These are phyloP conservation scores for Toxoplasma gondii DNA, from an alignment of 169 alveolate species.

Conservation along the genomic window DNA sequence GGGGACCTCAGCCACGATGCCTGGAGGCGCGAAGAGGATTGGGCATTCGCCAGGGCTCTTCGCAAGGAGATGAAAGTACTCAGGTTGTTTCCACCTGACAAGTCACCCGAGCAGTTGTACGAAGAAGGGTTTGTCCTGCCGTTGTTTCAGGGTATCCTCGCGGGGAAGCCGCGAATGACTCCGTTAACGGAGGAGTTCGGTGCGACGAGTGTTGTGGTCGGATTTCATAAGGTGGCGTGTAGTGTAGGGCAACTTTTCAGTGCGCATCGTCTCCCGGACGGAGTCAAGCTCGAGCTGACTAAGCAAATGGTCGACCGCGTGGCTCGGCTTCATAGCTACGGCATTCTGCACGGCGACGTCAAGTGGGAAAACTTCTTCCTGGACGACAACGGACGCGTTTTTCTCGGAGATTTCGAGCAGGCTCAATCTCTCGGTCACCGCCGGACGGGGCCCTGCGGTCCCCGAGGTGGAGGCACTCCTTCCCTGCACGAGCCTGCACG, in stretches of 20 bases:
- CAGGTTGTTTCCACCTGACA: neutral
- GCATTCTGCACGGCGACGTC: conserved; percentile 43
- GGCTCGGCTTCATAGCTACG: conserved; percentile 35
- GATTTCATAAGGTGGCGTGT: conserved; percentile 29
- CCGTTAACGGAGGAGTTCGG: neutral
- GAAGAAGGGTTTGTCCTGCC: conserved; percentile 13
- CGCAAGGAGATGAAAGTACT: conserved; percentile 5
- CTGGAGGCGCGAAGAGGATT: neutral
- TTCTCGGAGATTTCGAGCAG: conserved; percentile 45
- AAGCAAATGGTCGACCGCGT: neutral
- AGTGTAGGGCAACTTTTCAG: conserved; percentile 5
- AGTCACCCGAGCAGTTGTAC: conserved; percentile 1
- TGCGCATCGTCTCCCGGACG: neutral
- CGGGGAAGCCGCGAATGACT: neutral
- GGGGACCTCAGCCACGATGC: neutral
- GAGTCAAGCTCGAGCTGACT: conserved; percentile 10
- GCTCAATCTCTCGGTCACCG: neutral
- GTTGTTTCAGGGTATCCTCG: neutral
- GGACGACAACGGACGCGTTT: conserved; percentile 25
- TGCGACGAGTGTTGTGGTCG: neutral
- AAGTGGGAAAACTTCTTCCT: conserved; percentile 47
- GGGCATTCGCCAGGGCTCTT: conserved; percentile 9
- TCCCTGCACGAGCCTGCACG: conserved; percentile 12
- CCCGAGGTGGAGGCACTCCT: conserved; percentile 22
- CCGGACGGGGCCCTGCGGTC: conserved; percentile 15